Percentiles rank a stretch among this genome's conserved stretches.
Conservation (phyloP, 2,329 filamentous ascomycete species). For the Clathrospora elynae region DNA sequence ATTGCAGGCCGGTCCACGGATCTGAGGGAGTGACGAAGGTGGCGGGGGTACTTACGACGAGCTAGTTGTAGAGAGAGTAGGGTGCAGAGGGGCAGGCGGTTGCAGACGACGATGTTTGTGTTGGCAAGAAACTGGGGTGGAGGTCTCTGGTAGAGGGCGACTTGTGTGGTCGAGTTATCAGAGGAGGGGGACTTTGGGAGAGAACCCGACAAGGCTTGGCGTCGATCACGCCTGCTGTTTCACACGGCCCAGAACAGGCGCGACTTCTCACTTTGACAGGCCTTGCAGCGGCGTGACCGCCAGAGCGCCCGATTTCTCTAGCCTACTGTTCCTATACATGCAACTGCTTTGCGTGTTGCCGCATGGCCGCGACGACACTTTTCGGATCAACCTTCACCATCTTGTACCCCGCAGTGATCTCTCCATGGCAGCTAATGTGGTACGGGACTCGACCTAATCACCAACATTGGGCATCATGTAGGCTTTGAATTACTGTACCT, state of each 20-base stretch:
- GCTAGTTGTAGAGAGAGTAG: slow-evolving; percentile 18
- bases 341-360: background rate
- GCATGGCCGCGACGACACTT: background rate
- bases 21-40: slow-evolving; percentile 35
- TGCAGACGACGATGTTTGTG: slow-evolving; percentile 18
- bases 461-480: slow-evolving; percentile 14
- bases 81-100: slow-evolving; percentile 18
- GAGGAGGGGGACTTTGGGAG: slow-evolving; percentile 30
- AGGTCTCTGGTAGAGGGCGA: slow-evolving; percentile 27
- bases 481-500: too few relatives aligned
- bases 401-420: slow-evolving; percentile 27
- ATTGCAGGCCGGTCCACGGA: slow-evolving; percentile 32
- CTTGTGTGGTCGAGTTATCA: slow-evolving; percentile 34
- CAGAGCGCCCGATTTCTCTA: slow-evolving; percentile 11
- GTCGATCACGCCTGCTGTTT: slow-evolving; percentile 39
- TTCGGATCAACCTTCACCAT: background rate
- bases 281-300: slow-evolving; percentile 18
- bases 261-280: slow-evolving; percentile 23
- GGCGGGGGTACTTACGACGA: slow-evolving; percentile 40
- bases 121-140: slow-evolving; percentile 27
- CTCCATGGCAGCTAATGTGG: slow-evolving; percentile 24
- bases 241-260: slow-evolving; percentile 34
- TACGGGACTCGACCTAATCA: slow-evolving; percentile 8
- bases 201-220: slow-evolving; percentile 30
- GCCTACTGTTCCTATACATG: background rate